Evolutionary conservation across 306 rosid species (phyloP), one percentile per base, ranked within the genome.

Genomic region (Coriaria nepalensis): DNA sequence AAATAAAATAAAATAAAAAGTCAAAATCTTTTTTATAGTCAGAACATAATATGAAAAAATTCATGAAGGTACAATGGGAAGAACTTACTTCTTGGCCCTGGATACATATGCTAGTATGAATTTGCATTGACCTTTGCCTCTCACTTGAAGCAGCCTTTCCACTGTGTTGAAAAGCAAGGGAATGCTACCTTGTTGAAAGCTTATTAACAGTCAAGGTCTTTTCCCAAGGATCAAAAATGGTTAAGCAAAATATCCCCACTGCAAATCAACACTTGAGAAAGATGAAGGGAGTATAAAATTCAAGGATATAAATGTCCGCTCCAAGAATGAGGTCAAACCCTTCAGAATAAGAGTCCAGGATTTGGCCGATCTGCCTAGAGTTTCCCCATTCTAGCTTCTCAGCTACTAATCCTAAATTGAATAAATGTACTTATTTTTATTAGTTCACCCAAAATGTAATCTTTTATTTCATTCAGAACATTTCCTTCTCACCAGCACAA

Each of bases 381-480:
- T 76, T 81, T 53, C 95, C 96, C 96, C 96, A 88, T 60, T 83
- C 96, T 36, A 88, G 75, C 67, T 81, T 81, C 74, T 81, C 88
- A 10, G 87, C 83, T 4, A 46, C 69, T 51, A 83, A 65, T 44
- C 59, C 96, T 87, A 79, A 74, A 71, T 47, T 59, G 37, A 49
- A 39, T 38, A 20, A 6, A 2, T 2, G 42, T 38, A 7, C n/a
- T 6, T 29, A 13, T 6, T 40, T 33, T 45, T 52, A 36, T 38
- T 36, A 8, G 37, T 6, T 53, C 20, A 42, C 45, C 38, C 45
- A 54, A 56, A 11, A 53, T 11, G 54, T 32, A 33, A 46, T 40
- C 46, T 35, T 47, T 62, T 37, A 9, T 13, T 55, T 49, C 55
- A 45, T 61, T 11, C 32, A 10, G 35, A 45, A 40, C 50, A 43